Evolutionary conservation across 2,329 filamentous ascomycete species (phyloP), one percentile per base, ranked within the genome.

Genomic region (Aspergillus brasiliensis): DNA sequence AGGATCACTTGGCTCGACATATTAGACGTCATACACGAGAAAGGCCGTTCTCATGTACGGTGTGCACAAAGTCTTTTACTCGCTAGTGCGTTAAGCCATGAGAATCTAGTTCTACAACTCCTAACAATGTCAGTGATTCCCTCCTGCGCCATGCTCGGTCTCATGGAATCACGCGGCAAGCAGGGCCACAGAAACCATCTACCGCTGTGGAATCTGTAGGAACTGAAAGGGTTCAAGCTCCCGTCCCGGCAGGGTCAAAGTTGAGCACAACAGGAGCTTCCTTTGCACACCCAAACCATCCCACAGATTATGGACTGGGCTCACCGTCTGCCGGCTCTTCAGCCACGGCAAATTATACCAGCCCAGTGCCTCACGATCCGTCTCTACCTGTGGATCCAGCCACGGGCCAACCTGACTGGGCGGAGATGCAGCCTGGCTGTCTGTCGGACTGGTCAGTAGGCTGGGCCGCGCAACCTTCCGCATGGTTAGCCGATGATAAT

Each of bases 1-100:
- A 69, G 11, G 72, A 74, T 34, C 72, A 74, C 60, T 67, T 73
- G 10, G 63, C 71, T 31, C 64, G 72, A 25, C 72, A 74, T 60
- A 65, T 72, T 15, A 64, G 71, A 28, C 66, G 66, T 34, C 72
- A 74, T 48, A 74, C 71, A 2, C 71, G 69, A 46, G 71, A 74
- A 57, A 74, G 69, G 58, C 72, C 72, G 3, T 74, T 74, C 54
- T 38, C 37, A 13, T 73, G 71, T 55, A 51, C 53, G 25, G 51
- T 60, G 2, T 73, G 70, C 57, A 49, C 55, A 4, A 71, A 71
- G 47, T 37, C 57, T 3, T 73, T 70, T 53, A 67, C 62, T 57
- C 66, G 70, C 47, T 60, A 71, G 69, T 72, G 63, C 61, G 19
- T 21, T 15, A 4, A 15, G 11, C 17, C 25, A 19, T 11, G 10